Evolutionary conservation across 257 asterid genomes (phyloP).

Genomic region (Lavandula angustifolia): DNA sequence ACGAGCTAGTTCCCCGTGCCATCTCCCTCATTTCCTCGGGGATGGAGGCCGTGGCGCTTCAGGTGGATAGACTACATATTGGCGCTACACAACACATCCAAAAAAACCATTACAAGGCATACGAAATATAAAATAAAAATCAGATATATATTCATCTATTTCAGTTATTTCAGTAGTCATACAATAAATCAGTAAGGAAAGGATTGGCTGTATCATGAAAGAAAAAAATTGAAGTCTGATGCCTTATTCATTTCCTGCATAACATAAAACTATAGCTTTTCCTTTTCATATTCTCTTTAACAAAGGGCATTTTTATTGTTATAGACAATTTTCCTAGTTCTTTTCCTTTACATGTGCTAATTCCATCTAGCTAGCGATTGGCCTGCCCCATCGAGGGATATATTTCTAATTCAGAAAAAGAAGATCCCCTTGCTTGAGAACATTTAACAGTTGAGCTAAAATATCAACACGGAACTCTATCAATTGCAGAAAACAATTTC

Average conservation of each 20-base stretch:
- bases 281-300: neutral
- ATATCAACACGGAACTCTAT: neutral
- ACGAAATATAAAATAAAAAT: neutral
- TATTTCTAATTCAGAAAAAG: neutral
- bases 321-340: too few relatives aligned
- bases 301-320: neutral
- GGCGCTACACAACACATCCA: conserved; percentile 57
- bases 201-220: neutral
- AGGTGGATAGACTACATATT: conserved; percentile 79
- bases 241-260: neutral
- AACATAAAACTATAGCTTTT: neutral
- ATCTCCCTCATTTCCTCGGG: conserved; percentile 90
- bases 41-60: conserved; percentile 83
- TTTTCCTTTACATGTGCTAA: neutral
- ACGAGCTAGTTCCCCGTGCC: conserved; percentile 76
- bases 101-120: conserved; percentile 23
- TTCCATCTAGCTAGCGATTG: too few relatives aligned
- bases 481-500: neutral
- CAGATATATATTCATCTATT: neutral
- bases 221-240: neutral
- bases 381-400: neutral
- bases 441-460: neutral
- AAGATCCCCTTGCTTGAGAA: neutral
- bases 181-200: neutral
- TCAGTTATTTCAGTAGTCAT: neutral